Evolutionary conservation across 176 grass and related monocot genomes (phyloP).

Genomic region (Hyparrhenia diplandra): DNA sequence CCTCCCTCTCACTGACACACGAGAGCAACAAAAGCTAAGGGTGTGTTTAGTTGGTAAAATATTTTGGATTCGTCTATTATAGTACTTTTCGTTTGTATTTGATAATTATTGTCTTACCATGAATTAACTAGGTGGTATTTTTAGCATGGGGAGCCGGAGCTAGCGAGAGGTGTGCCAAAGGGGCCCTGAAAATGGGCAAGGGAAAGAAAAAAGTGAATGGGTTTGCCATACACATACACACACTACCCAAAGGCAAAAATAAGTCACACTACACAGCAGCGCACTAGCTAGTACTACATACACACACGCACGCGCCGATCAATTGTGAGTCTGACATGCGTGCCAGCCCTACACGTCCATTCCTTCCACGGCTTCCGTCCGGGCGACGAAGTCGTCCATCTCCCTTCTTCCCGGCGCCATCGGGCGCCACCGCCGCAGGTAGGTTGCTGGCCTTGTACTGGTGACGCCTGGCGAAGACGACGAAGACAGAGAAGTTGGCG

Average conservation of each 20-base stretch:
- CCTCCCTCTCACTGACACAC: too few relatives aligned
- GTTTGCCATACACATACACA: background rate
- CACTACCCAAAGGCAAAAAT: background rate
- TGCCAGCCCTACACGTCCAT: constrained; percentile 51
- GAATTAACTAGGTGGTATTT: too few relatives aligned
- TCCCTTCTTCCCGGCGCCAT: constrained; percentile 13
- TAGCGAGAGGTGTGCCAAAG: too few relatives aligned
- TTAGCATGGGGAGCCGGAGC: too few relatives aligned
- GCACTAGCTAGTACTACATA: background rate
- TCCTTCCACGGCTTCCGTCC: constrained; percentile 47
- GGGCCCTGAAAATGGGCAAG: background rate
- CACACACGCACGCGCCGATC: background rate
- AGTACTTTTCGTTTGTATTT: too few relatives aligned
- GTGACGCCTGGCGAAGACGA: constrained; percentile 43
- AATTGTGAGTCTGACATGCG: background rate
- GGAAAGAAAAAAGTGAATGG: background rate
- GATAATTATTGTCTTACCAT: too few relatives aligned
- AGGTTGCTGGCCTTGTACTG: constrained; percentile 45
- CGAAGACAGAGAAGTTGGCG: constrained; percentile 48
- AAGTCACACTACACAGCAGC: background rate
- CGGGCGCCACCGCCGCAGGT: constrained; percentile 16
- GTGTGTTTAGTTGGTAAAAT: too few relatives aligned
- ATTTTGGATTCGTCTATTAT: too few relatives aligned
- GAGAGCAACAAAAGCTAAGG: too few relatives aligned
- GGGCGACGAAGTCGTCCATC: constrained; percentile 35